Evolutionary conservation across 495 filamentous ascomycete genomes (phyloP).

Genomic region (Neohortaea acidophila): DNA sequence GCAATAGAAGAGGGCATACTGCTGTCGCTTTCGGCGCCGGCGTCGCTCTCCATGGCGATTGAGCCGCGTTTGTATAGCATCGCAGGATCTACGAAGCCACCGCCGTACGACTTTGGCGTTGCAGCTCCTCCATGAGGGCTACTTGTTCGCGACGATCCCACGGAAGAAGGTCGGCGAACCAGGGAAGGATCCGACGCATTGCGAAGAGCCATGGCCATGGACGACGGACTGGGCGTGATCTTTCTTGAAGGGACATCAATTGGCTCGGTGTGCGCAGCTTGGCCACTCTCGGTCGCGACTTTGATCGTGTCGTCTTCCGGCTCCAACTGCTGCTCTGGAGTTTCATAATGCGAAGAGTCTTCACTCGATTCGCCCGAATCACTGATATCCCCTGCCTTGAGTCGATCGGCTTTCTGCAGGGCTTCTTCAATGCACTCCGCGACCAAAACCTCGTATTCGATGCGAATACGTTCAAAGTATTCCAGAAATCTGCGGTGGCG

Average conservation of each 20-base stretch:
- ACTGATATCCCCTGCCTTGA: constrained; percentile 69
- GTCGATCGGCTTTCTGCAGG: constrained; percentile 74
- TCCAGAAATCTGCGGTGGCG: constrained; percentile 87
- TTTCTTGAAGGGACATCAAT: too few relatives aligned
- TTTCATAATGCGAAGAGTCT: constrained; percentile 22
- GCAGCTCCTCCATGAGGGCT: constrained; percentile 75
- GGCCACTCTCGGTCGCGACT: background rate
- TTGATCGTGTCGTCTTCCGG: constrained; percentile 3
- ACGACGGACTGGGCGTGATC: constrained; percentile 35
- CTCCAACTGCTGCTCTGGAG: constrained; percentile 31
- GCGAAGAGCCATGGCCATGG: constrained; percentile 39
- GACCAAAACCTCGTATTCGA: constrained; percentile 80
- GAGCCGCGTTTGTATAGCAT: constrained; percentile 45
- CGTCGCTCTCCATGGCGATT: constrained; percentile 61
- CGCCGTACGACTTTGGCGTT: constrained; percentile 41
- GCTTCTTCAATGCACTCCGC: constrained; percentile 91
- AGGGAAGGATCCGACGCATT: constrained; percentile 31
- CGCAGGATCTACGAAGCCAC: background rate
- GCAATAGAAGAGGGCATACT: constrained; percentile 64
- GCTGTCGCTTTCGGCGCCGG: constrained; percentile 66
- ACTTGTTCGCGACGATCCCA: constrained; percentile 59
- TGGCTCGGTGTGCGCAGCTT: background rate
- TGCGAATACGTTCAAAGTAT: constrained; percentile 85
- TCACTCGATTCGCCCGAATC: constrained; percentile 43
- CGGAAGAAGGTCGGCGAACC: constrained; percentile 39